Percentiles rank a stretch among this genome's conserved stretches.
phyloP scores from a whole-genome alignment of 768 basidiomycete genomes.

The Lentinula sp. region DNA sequence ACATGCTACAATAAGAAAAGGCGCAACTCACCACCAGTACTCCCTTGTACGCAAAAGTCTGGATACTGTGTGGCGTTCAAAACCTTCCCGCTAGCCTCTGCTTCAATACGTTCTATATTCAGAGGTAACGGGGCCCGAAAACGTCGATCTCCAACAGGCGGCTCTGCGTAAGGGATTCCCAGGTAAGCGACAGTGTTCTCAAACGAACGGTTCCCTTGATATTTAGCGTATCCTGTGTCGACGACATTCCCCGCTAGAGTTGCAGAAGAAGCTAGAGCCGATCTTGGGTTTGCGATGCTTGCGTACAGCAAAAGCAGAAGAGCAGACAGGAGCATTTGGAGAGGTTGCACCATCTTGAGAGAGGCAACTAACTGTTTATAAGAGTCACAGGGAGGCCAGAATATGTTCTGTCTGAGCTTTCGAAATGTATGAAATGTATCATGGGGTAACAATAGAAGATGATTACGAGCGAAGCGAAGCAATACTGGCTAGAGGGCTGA shows the following conservation, averaged over 20 bases:
- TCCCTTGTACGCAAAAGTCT: slow-evolving; percentile 55
- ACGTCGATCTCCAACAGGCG: slow-evolving; percentile 45
- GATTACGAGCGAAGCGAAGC: too few relatives aligned
- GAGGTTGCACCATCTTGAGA: neutral
- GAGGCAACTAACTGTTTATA: neutral
- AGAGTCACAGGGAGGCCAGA: neutral
- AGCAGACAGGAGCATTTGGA: neutral
- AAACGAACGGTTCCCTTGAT: slow-evolving; percentile 45
- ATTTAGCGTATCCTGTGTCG: slow-evolving; percentile 54
- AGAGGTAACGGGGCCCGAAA: slow-evolving; percentile 50
- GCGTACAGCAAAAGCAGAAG: neutral
- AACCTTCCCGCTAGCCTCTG: slow-evolving; percentile 27
- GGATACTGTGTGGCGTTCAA: slow-evolving; percentile 52
- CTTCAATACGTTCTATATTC: slow-evolving; percentile 36
- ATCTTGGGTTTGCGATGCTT: neutral
- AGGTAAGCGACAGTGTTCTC: slow-evolving; percentile 53
- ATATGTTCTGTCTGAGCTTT: neutral
- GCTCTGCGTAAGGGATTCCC: slow-evolving; percentile 55
- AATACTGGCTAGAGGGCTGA: too few relatives aligned
- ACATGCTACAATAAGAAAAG: neutral
- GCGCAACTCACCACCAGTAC: slow-evolving; percentile 32
- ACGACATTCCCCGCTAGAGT: slow-evolving; percentile 26
- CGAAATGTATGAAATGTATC: neutral
- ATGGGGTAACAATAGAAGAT: neutral
- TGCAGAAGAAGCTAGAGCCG: neutral